These are phyloP conservation scores for Linderina pennispora DNA, from an alignment of 192 early-diverging fungal species.

Conservation along the genomic window DNA sequence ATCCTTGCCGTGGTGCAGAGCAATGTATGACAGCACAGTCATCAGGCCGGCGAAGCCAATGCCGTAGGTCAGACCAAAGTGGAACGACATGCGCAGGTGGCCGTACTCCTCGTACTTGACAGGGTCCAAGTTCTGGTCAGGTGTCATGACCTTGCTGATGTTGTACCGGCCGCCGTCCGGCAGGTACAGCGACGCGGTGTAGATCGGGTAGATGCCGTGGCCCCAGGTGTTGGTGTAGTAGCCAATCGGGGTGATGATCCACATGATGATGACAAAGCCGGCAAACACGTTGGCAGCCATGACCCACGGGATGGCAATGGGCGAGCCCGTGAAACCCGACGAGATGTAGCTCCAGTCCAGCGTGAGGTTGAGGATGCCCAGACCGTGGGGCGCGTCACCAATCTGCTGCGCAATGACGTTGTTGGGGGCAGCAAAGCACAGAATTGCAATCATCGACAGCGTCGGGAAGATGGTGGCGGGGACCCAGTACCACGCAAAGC, in stretches of 20 bases:
- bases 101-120: conserved; percentile 45
- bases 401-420: conserved; percentile 2
- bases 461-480: conserved; percentile 53
- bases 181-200: conserved; percentile 47
- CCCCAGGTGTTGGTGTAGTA: conserved; percentile 54
- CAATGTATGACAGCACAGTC: conserved; percentile 49
- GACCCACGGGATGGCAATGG: conserved; percentile 59
- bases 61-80: conserved; percentile 54
- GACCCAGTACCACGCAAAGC: conserved; percentile 32
- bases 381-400: conserved; percentile 31
- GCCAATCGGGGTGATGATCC: conserved; percentile 55
- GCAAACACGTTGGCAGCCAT: conserved; percentile 53
- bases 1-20: conserved; percentile 54
- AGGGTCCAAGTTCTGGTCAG: conserved; percentile 37
- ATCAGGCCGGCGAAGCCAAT: conserved; percentile 50
- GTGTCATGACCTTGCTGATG: conserved; percentile 14
- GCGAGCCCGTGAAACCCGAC: conserved; percentile 28
- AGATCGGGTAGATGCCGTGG: conserved; percentile 42
- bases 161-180: conserved; percentile 39
- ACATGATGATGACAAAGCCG: conserved; percentile 54
- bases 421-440: conserved; percentile 32
- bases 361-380: conserved; percentile 54
- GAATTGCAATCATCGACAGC: conserved; percentile 46
- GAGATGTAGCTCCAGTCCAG: conserved; percentile 57
- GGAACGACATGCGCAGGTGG: conserved; percentile 49